Evolutionary conservation across 1,284 basidiomycete species (phyloP).

Genomic region (Vanrija humicola): DNA sequence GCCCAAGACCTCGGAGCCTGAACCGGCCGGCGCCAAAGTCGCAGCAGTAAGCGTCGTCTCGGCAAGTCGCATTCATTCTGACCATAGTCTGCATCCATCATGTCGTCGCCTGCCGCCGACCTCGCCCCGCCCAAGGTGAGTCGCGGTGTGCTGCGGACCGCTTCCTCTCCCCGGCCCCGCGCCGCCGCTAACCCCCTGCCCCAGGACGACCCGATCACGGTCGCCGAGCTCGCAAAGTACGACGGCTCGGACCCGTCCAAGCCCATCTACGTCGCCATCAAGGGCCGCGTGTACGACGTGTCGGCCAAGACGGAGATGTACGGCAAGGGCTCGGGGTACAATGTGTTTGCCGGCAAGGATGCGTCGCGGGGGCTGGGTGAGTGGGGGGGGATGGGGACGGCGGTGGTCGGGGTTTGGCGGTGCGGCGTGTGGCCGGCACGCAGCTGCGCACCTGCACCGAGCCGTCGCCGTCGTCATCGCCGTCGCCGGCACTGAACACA

Average conservation of each 20-base stretch:
- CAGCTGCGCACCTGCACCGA: no score
- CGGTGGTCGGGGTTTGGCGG: background rate
- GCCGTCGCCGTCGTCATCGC: no score
- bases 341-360: constrained; percentile 74
- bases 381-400: constrained; percentile 7
- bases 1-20: no score
- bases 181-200: background rate
- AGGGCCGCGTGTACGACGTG: constrained; percentile 51
- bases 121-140: constrained; percentile 45
- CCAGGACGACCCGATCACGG: constrained; percentile 44
- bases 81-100: constrained; percentile 30
- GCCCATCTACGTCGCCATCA: constrained; percentile 50
- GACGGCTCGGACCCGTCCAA: constrained; percentile 42
- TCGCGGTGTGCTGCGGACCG: background rate
- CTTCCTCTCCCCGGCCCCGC: background rate
- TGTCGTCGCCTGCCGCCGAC: constrained; percentile 44
- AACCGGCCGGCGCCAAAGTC: no score
- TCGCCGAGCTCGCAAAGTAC: constrained; percentile 35
- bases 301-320: constrained; percentile 49
- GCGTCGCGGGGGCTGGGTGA: constrained; percentile 75
- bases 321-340: constrained; percentile 49
- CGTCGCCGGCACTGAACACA: background rate
- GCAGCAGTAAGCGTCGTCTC: no score
- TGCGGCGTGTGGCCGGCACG: background rate
- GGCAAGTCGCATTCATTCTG: background rate